A percentile compares a stretch with the other conserved stretches of the same genome.
Evolutionary conservation across 768 basidiomycete species (phyloP).

Genomic region (Amanita muscaria): DNA sequence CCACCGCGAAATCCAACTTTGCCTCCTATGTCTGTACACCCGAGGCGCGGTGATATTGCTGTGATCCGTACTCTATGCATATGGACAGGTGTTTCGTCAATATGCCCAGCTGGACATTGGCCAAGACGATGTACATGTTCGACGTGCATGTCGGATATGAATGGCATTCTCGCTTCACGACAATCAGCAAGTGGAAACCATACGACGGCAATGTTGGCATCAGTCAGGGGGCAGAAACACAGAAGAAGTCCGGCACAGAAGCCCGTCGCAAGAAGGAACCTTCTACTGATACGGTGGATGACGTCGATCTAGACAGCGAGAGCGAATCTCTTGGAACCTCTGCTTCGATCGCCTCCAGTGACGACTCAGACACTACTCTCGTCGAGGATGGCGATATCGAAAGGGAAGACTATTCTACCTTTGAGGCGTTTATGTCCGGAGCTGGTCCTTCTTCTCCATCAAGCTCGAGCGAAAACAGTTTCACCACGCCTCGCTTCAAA

Average conservation of each 20-base stretch:
- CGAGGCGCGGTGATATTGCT: constrained; percentile 58
- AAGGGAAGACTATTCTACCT: constrained; percentile 10
- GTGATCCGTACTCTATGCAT: constrained; percentile 46
- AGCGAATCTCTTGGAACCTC: constrained; percentile 26
- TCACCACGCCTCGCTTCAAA: constrained; percentile 2
- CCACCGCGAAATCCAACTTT: constrained; percentile 11
- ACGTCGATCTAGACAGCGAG: constrained; percentile 23
- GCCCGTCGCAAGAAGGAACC: constrained; percentile 1
- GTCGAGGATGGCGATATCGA: constrained; percentile 34
- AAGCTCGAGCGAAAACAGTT: not conserved
- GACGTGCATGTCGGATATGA: constrained; percentile 34
- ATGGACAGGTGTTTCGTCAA: constrained; percentile 52
- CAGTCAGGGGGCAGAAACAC: constrained; percentile 1
- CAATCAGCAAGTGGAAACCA: not conserved
- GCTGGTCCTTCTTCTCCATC: constrained; percentile 4
- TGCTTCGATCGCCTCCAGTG: constrained; percentile 28
- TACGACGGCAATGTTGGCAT: not conserved
- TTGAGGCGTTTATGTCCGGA: constrained; percentile 1
- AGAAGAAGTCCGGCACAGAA: no score
- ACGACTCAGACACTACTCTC: constrained; percentile 50
- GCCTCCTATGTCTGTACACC: constrained; percentile 38
- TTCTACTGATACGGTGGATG: constrained; percentile 15
- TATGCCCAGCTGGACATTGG: constrained; percentile 56
- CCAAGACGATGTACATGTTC: constrained; percentile 56
- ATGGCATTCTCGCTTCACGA: not conserved